These are phyloP conservation scores for Friedmanniomyces simplex DNA, from an alignment of 495 filamentous ascomycete species.

Conservation along the genomic window DNA sequence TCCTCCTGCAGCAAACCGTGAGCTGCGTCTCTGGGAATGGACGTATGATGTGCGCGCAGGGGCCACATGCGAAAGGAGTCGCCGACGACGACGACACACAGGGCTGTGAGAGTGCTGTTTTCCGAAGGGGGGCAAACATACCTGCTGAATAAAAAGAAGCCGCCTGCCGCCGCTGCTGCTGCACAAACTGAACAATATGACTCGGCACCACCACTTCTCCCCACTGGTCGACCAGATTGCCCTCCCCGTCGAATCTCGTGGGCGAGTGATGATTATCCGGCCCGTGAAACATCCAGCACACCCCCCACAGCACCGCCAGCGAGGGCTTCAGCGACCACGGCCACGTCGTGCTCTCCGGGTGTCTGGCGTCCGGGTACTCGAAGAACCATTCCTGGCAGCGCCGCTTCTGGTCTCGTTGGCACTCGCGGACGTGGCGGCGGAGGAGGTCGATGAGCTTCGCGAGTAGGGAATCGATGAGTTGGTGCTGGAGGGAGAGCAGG, in stretches of 20 bases:
- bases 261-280: too few relatives aligned
- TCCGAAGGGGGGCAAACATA: neutral
- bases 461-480: constrained; percentile 6
- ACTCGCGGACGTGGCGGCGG: constrained; percentile 1
- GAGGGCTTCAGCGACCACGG: constrained; percentile 43
- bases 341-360: constrained; percentile 43
- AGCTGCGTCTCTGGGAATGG: too few relatives aligned
- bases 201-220: neutral
- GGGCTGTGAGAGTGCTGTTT: too few relatives aligned
- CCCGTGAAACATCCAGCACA: constrained; percentile 45
- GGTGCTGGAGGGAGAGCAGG: constrained; percentile 7
- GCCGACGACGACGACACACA: too few relatives aligned
- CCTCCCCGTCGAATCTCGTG: constrained; percentile 4
- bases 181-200: neutral
- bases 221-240: constrained; percentile 4
- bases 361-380: constrained; percentile 31
- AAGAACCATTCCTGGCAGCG: constrained; percentile 24
- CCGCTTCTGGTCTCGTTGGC: constrained; percentile 9
- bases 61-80: too few relatives aligned
- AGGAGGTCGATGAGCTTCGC: neutral
- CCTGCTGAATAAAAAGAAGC: neutral
- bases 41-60: too few relatives aligned
- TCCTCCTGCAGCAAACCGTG: too few relatives aligned
- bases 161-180: neutral
- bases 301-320: constrained; percentile 44